A percentile compares a stretch with the other conserved stretches of the same genome.
These are phyloP conservation scores for Scheffersomyces amazonensis DNA, from an alignment of 805 yeast species.

Conservation along the genomic window DNA sequence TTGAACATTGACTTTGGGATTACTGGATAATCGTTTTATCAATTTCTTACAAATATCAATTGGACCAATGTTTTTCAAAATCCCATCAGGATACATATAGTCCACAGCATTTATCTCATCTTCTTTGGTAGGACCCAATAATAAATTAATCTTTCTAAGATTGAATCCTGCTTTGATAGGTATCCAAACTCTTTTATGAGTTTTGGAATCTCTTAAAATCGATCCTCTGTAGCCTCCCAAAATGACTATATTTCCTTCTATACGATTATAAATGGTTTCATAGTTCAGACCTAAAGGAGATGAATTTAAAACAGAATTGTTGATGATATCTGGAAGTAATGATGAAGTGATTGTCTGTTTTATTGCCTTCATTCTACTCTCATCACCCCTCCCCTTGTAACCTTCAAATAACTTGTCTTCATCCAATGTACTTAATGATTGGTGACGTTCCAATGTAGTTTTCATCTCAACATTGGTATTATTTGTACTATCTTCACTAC, in stretches of 20 bases:
- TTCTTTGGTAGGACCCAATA: constrained; percentile 67
- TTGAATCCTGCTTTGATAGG: constrained; percentile 85
- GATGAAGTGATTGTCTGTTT: constrained; percentile 57
- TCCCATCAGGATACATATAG: constrained; percentile 66
- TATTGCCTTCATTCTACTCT: constrained; percentile 68
- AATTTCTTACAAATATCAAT: constrained; percentile 71
- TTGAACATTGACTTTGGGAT: constrained; percentile 59
- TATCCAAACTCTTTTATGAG: constrained; percentile 75
- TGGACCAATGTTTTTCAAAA: constrained; percentile 82
- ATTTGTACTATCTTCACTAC: constrained; percentile 10
- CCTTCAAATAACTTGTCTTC: constrained; percentile 58
- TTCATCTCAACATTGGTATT: too few species aligned
- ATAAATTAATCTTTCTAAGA: constrained; percentile 62
- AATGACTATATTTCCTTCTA: constrained; percentile 77
- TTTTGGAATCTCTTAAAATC: constrained; percentile 60
- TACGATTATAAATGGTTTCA: constrained; percentile 50
- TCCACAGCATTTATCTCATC: constrained; percentile 61
- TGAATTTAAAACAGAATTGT: neutral
- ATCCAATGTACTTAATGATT: constrained; percentile 57
- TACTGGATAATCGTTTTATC: constrained; percentile 48
- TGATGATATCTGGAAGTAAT: constrained; percentile 31
- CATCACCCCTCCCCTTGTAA: constrained; percentile 58
- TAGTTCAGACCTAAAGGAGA: constrained; percentile 10
- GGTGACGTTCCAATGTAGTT: constrained; percentile 48
- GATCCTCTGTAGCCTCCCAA: constrained; percentile 91